A percentile compares a stretch with the other conserved stretches of the same genome.
Evolutionary conservation across 2,329 filamentous ascomycete genomes (phyloP).

Genomic region (Scytalidium lignicola): DNA sequence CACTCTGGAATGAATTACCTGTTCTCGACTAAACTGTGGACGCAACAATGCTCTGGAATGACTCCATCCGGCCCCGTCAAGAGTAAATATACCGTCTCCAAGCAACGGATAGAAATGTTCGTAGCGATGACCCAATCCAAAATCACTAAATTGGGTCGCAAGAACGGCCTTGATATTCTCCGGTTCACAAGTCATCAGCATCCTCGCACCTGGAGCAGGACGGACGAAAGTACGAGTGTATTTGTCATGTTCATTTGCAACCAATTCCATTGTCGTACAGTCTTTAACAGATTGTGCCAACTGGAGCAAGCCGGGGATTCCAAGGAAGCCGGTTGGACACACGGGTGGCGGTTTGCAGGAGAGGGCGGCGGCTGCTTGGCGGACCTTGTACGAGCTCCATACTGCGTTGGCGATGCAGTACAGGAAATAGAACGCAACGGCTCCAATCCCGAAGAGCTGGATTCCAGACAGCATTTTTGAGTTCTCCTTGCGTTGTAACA

Average conservation of each 20-base stretch:
- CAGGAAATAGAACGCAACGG: background rate
- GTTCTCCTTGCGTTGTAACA: too few relatives aligned
- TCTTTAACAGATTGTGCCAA: background rate
- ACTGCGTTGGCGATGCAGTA: background rate
- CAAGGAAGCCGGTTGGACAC: background rate
- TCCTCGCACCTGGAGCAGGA: background rate
- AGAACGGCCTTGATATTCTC: constrained; percentile 51
- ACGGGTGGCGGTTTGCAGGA: background rate
- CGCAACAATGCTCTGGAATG: constrained; percentile 34
- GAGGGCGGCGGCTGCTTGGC: background rate
- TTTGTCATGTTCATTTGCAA: background rate
- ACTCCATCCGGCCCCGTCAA: constrained; percentile 43
- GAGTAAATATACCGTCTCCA: constrained; percentile 50
- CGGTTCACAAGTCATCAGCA: constrained; percentile 37
- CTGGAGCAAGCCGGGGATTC: background rate
- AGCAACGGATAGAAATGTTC: constrained; percentile 40
- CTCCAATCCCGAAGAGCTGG: background rate
- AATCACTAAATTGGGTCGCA: constrained; percentile 49
- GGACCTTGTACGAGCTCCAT: background rate
- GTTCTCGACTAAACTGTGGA: constrained; percentile 36
- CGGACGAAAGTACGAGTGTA: background rate
- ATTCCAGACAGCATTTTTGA: background rate
- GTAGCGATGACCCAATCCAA: constrained; percentile 41
- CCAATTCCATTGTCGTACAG: background rate
- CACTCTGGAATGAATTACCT: too few relatives aligned